Conservation (phyloP, 306 rosid genomes). For the Psophocarpus tetragonolobus region DNA sequence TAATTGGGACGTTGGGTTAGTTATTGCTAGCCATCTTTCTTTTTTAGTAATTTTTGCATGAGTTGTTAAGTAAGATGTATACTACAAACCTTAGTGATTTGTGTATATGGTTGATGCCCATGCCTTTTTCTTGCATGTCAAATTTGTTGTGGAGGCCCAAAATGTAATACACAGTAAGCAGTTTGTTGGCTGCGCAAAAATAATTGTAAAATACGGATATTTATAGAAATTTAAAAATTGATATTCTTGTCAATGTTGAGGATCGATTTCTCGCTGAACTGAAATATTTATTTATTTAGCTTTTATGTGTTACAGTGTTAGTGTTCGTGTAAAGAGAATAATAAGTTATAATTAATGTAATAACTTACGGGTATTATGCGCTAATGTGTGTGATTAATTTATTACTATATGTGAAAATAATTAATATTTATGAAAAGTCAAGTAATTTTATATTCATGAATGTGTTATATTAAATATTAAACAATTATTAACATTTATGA, state of each 20-base stretch:
- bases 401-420: too few species aligned
- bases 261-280: neutral
- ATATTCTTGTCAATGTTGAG: constrained; percentile 8
- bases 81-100: constrained; percentile 14
- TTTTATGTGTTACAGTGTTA: neutral
- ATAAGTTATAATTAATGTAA: too few species aligned
- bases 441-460: too few species aligned
- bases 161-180: neutral
- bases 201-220: constrained; percentile 20
- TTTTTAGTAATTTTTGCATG: constrained; percentile 21
- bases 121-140: neutral
- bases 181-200: neutral
- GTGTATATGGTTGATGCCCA: neutral
- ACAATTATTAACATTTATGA: too few species aligned
- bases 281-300: neutral
- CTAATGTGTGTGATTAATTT: too few species aligned
- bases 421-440: too few species aligned
- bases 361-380: too few species aligned
- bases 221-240: constrained; percentile 15
- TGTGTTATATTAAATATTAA: too few species aligned
- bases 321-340: neutral
- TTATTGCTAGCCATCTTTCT: constrained; percentile 40
- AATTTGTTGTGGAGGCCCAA: neutral
- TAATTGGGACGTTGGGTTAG: constrained; percentile 44
- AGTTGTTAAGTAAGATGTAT: constrained; percentile 27